These are phyloP conservation scores for Barnettozyma vustinii DNA, from an alignment of 805 yeast species.

Conservation along the genomic window DNA sequence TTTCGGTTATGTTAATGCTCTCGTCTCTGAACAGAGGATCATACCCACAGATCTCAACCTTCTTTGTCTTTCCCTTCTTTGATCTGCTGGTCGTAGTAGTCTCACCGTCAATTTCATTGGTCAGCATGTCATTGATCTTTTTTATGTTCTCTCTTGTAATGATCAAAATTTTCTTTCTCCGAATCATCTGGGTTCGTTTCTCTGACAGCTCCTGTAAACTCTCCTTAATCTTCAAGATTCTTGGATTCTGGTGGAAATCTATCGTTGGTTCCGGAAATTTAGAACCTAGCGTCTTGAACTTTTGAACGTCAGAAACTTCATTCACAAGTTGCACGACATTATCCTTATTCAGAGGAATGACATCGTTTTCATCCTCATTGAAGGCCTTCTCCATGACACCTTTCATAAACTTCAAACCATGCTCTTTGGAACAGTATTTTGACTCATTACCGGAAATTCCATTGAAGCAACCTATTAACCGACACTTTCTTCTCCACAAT, in stretches of 20 bases:
- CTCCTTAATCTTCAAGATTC: conserved; percentile 5
- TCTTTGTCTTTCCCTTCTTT: conserved; percentile 25
- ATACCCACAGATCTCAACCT: conserved; percentile 50
- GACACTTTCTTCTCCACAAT: conserved; percentile 73
- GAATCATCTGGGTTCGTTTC: conserved; percentile 5
- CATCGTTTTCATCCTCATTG: background rate
- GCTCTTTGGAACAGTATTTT: conserved; percentile 72
- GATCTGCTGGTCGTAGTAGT: conserved; percentile 1
- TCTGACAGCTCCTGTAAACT: background rate
- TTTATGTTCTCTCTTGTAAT: conserved; percentile 23
- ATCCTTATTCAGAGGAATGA: conserved; percentile 5
- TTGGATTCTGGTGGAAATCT: conserved; percentile 14
- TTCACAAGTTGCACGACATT: conserved; percentile 13
- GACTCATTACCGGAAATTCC: conserved; percentile 45
- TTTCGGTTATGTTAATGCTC: conserved; percentile 4
- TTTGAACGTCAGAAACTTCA: conserved; percentile 7
- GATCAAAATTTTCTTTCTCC: conserved; percentile 17
- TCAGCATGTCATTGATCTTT: conserved; percentile 22
- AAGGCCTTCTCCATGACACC: conserved; percentile 2
- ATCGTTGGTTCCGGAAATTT: conserved; percentile 40
- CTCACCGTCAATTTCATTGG: conserved; percentile 3
- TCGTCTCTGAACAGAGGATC: conserved; percentile 28
- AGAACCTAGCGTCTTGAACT: conserved; percentile 29
- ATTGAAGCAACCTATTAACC: conserved; percentile 48
- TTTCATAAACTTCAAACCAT: conserved; percentile 41